A percentile compares a stretch with the other conserved stretches of the same genome.
These are phyloP conservation scores for Calycina herbarum DNA, from an alignment of 2,329 filamentous ascomycete genomes.

Conservation along the genomic window DNA sequence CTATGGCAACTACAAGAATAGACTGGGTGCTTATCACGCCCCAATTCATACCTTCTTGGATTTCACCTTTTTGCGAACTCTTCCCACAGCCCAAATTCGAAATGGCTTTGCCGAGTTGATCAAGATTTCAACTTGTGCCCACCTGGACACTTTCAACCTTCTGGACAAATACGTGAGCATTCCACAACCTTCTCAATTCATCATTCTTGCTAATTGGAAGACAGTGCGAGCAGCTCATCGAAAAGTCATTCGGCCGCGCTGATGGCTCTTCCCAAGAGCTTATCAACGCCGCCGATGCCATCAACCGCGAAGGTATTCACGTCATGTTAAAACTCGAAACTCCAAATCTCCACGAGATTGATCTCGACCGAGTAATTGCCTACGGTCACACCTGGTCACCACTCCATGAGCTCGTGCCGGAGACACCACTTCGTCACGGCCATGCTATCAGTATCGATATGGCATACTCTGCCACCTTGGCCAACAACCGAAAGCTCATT, in stretches of 20 bases:
- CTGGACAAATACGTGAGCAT: slow-evolving; percentile 56
- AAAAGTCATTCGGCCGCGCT: slow-evolving; percentile 62
- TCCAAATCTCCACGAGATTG: slow-evolving; percentile 72
- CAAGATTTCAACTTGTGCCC: slow-evolving; percentile 72
- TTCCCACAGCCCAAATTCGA: slow-evolving; percentile 66
- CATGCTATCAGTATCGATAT: slow-evolving; percentile 76
- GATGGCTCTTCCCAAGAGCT: slow-evolving; percentile 57
- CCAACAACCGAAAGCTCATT: slow-evolving; percentile 61
- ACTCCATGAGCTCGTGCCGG: slow-evolving; percentile 67
- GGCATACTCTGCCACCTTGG: slow-evolving; percentile 71
- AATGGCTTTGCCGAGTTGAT: slow-evolving; percentile 76
- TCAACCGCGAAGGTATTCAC: slow-evolving; percentile 68
- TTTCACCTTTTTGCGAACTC: slow-evolving; percentile 68
- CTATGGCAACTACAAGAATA: slow-evolving; percentile 75
- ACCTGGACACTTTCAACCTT: slow-evolving; percentile 64
- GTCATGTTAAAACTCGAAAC: slow-evolving; percentile 75
- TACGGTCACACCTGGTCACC: slow-evolving; percentile 77
- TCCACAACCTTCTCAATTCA: neutral
- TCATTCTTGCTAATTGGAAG: neutral
- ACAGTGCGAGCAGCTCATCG: slow-evolving; percentile 63
- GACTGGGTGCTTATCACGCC: slow-evolving; percentile 68
- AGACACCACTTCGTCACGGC: slow-evolving; percentile 68
- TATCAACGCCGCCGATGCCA: slow-evolving; percentile 60
- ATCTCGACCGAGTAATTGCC: slow-evolving; percentile 70
- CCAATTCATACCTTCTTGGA: slow-evolving; percentile 72